phyloP scores from a whole-genome alignment of 495 filamentous ascomycete species.

The Aspergillus kassunensis region DNA sequence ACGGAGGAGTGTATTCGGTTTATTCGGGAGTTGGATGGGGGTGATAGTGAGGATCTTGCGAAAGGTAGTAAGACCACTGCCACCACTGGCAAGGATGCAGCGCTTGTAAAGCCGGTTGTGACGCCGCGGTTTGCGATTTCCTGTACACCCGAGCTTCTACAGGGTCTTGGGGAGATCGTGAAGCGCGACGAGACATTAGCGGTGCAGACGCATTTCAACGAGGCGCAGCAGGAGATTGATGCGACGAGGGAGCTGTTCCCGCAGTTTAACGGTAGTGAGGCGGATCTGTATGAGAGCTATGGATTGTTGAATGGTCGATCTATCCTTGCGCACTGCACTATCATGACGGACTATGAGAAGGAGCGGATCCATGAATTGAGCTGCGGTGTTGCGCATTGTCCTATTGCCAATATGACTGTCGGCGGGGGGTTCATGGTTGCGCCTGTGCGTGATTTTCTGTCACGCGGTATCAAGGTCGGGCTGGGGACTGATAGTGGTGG shows the following conservation, averaged over 20 bases:
- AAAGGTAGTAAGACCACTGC: no score
- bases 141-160: conserved; percentile 50
- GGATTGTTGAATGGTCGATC: conserved; percentile 51
- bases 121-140: conserved; percentile 64
- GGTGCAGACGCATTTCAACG: conserved; percentile 65
- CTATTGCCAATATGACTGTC: conserved; percentile 60
- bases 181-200: conserved; percentile 47
- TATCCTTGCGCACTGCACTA: conserved; percentile 63
- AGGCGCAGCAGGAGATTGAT: conserved; percentile 52
- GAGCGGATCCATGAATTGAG: conserved; percentile 37
- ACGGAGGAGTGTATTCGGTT: conserved; percentile 52
- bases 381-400: conserved; percentile 62
- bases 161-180: conserved; percentile 50
- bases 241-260: conserved; percentile 52
- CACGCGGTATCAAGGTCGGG: conserved; percentile 58
- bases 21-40: conserved; percentile 27
- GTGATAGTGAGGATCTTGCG: no score
- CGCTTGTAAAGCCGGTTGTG: conserved; percentile 52
- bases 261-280: conserved; percentile 42
- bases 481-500: conserved; percentile 65
- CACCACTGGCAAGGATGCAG: no score
- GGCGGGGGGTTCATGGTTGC: conserved; percentile 56
- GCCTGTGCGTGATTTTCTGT: conserved; percentile 51
- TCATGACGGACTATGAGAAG: conserved; percentile 54
- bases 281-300: conserved; percentile 51